Evolutionary conservation across 2,329 filamentous ascomycete species (phyloP).

Genomic region (Nothophaeocryptopus gaeumannii): DNA sequence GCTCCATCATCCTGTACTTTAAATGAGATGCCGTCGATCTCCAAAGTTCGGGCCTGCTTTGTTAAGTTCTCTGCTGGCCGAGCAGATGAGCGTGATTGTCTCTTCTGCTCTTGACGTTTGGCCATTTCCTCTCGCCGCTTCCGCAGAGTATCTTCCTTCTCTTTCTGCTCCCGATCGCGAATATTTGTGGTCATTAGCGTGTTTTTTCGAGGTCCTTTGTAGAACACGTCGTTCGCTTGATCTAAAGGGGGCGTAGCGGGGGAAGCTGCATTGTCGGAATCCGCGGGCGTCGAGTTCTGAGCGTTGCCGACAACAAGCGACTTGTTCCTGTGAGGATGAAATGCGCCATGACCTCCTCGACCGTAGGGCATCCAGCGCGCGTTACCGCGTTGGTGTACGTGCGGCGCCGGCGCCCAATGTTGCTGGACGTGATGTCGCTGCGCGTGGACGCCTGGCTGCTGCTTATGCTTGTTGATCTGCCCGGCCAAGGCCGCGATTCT

Average conservation of each 20-base stretch:
- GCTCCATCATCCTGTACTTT: constrained; percentile 72
- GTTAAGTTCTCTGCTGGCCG: not conserved
- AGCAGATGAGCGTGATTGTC: not conserved
- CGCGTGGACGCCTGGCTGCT: constrained; percentile 15
- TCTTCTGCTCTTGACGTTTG: not conserved
- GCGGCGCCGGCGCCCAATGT: too few species aligned
- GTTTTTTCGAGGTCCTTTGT: constrained; percentile 70
- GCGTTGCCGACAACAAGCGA: constrained; percentile 54
- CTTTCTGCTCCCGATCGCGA: constrained; percentile 70
- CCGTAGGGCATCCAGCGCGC: constrained; percentile 29
- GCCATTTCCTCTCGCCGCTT: constrained; percentile 49
- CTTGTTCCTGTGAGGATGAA: constrained; percentile 50
- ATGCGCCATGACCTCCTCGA: constrained; percentile 22
- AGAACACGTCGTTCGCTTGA: constrained; percentile 53
- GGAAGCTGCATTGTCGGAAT: constrained; percentile 14
- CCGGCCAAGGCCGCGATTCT: constrained; percentile 31
- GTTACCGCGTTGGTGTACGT: constrained; percentile 1
- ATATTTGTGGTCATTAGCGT: constrained; percentile 72
- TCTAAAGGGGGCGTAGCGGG: constrained; percentile 31
- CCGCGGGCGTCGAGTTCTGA: constrained; percentile 12
- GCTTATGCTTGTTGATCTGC: constrained; percentile 33
- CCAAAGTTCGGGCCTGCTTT: constrained; percentile 54
- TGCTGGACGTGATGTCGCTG: not conserved
- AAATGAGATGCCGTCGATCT: constrained; percentile 71
- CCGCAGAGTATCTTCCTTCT: constrained; percentile 65